phyloP scores from a whole-genome alignment of 1,284 basidiomycete genomes.

The Puccinia coronata region DNA sequence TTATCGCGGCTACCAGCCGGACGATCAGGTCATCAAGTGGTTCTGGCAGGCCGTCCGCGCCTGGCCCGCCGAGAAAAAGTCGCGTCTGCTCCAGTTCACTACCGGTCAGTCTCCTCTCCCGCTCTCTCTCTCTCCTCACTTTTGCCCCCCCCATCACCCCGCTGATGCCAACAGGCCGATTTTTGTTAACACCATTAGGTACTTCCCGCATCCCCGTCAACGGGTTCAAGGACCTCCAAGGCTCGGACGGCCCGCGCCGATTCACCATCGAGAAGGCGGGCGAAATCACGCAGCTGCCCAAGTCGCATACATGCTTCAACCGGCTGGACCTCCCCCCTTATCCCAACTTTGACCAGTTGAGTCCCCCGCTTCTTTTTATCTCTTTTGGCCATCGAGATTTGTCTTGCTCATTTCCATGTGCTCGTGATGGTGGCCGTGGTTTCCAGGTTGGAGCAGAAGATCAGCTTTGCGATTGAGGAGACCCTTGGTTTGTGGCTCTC shows the following conservation, averaged over 20 bases:
- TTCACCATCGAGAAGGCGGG: slow-evolving; percentile 55
- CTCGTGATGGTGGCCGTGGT: too few species aligned
- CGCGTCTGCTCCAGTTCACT: slow-evolving; percentile 72
- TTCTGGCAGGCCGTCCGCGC: slow-evolving; percentile 98
- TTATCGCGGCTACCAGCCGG: slow-evolving; percentile 63
- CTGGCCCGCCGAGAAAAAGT: slow-evolving; percentile 60
- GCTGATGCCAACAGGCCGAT: neutral
- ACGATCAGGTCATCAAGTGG: slow-evolving; percentile 95
- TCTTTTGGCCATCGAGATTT: neutral
- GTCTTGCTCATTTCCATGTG: neutral
- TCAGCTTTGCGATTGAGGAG: slow-evolving; percentile 52
- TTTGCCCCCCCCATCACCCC: neutral
- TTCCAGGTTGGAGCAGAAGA: slow-evolving; percentile 52
- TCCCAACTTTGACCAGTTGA: slow-evolving; percentile 63
- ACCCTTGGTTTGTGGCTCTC: slow-evolving; percentile 41
- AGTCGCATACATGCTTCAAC: slow-evolving; percentile 55
- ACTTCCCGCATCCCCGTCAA: slow-evolving; percentile 53
- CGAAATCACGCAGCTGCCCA: slow-evolving; percentile 51
- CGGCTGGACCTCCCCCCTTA: slow-evolving; percentile 54
- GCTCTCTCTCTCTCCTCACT: too few species aligned
- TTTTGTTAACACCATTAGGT: too few species aligned
- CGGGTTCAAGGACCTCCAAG: slow-evolving; percentile 55
- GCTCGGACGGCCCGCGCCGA: slow-evolving; percentile 54
- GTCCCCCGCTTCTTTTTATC: slow-evolving; percentile 62
- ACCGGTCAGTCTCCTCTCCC: slow-evolving; percentile 71